Base-by-base conservation (phyloP, 1,284 basidiomycete genomes). In the Cerrena zonata region DNA sequence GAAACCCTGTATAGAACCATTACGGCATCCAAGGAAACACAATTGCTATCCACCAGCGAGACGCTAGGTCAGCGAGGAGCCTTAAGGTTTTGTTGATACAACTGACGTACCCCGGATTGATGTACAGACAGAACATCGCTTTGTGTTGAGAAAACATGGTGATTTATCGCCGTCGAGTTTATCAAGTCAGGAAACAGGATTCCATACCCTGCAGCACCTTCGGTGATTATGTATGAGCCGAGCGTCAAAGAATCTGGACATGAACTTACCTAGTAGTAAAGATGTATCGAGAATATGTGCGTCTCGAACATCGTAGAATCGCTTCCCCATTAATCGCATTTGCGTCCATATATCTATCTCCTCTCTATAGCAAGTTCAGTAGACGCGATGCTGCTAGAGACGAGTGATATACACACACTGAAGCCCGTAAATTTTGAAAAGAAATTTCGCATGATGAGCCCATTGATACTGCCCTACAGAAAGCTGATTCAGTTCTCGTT, bases 71-170 rank as follows among this genome's bases (percentile, higher is more conserved):
- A 26, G 23, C 36, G 10, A 39, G 11, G 25, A n/a, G n/a, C n/a
- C n/a, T 39, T 41, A 15, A 1, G 27, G 37, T 15, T 19, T 23
- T 4, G 30, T 11, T 39, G 18, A 40, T 24, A 34, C 37, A 24
- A 47, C 13, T 47, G 18, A 61, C 71, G 18, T 50, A 83, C 84
- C 34, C 74, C 64, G 41, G 69, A 59, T 56, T 79, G 78, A 44
- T 70, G 63, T 18, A 85, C 65, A 5, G 82, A 63, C 53, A 87
- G 76, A 0, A 86, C 79, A 58, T 86, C 84, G 47, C 82, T 84
- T 19, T 71, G 58, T 0, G 81, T 83, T 22, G 72, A 62, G 5
- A 84, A 61, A 52, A 65, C 58, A 27, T 56, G 53, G 5, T 61
- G 58, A n/a, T 67, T 62, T 5, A n/a, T n/a, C n/a, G n/a, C n/a